Base-by-base conservation (phyloP, 805 yeast genomes). In the Kazachstania bromeliacearum region DNA sequence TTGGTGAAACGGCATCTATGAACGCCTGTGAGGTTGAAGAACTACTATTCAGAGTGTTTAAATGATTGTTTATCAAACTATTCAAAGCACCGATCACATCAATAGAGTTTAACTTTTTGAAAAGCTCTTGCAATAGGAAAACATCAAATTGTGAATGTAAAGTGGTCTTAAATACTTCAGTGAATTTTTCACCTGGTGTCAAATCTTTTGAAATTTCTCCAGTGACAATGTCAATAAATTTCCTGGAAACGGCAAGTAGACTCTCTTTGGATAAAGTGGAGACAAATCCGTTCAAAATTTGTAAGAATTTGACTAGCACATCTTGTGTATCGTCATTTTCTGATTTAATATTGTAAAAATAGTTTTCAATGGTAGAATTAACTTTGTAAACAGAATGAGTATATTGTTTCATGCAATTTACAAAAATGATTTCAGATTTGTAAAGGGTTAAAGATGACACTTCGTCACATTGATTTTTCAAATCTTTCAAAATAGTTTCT, bases 401-500 rank as follows among this genome's bases (percentile, higher is more conserved):
- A 43, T 55, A 50, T 60, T 62, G 35, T 44, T 49, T 40, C 46
- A 55, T 20, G 58, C 51, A 12, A 54, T 41, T 55, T 28, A 57
- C 45, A 14, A 57, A 34, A 24, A 57, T 38, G 7, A 58, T 39
- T 19, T 48, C 60, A 13, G 51, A 56, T 2, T 58, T 52, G 28
- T 63, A 67, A 17, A 64, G 45, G n/a, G 59, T 57, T 1, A 81
- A 49, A 1, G 76, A 62, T 26, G 84, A 63, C 0, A 79, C 67
- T 48, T 83, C 92, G 39, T 70, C 67, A 14, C 75, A 65, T 32
- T 69, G 67, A 40, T 71, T 79, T 40, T 70, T 71, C 36, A 82
- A 65, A 48, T 87, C 95, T 38, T 71, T 73, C 51, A 94, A 79
- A 18, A 87, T 63, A 2, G 83, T 68, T 39, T 77, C 79, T 39